Percentiles rank a stretch among this genome's conserved stretches.
These are phyloP conservation scores for Calonectria crousiana DNA, from an alignment of 2,329 filamentous ascomycete genomes.

Conservation along the genomic window DNA sequence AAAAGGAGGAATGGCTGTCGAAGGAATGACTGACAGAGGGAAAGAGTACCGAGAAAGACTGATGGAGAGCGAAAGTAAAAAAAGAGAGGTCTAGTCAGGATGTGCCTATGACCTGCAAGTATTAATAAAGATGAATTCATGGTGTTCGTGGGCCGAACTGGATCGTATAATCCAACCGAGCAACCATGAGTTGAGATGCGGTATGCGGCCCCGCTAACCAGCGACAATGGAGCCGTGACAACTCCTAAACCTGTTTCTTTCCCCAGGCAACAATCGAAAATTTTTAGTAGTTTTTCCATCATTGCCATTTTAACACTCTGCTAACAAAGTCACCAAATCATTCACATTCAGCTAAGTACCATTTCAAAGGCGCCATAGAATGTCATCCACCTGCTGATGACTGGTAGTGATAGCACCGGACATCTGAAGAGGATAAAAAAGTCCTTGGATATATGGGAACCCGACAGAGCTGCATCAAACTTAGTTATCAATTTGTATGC, in stretches of 20 bases:
- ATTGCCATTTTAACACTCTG: background rate
- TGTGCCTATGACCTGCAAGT: background rate
- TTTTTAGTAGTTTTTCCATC: background rate
- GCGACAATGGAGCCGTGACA: background rate
- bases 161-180: background rate
- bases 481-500: background rate
- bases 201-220: background rate
- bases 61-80: background rate
- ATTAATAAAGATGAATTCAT: background rate
- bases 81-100: background rate
- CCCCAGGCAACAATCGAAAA: background rate
- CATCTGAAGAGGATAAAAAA: background rate
- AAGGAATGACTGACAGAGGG: background rate
- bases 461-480: background rate
- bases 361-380: too few relatives aligned
- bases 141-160: background rate
- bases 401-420: too few relatives aligned
- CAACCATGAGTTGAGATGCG: background rate
- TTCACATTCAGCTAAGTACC: too few relatives aligned
- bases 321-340: too few relatives aligned
- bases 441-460: background rate
- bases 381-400: too few relatives aligned
- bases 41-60: background rate
- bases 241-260: background rate
- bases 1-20: background rate